Conservation (phyloP, 495 filamentous ascomycete species). For the Hypoxylon rickii region DNA sequence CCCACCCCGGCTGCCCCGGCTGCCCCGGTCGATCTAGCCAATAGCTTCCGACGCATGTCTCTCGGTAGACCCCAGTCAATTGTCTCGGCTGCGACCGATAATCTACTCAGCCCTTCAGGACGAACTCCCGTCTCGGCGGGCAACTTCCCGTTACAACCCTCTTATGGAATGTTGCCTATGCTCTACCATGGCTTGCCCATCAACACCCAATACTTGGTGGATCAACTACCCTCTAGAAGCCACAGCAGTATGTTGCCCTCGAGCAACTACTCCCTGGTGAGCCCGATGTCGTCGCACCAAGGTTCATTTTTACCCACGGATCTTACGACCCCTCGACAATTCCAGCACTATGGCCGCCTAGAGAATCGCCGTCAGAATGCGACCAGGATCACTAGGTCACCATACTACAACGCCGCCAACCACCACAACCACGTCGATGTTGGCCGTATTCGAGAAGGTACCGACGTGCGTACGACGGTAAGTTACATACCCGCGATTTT, state of each 20-base stretch:
- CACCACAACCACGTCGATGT: constrained; percentile 72
- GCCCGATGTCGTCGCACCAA: constrained; percentile 39
- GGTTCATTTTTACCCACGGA: constrained; percentile 15
- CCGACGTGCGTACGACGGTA: constrained; percentile 76
- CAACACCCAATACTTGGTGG: constrained; percentile 39
- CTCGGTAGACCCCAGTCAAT: constrained; percentile 28
- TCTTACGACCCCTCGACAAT: constrained; percentile 33
- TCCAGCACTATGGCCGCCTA: constrained; percentile 34
- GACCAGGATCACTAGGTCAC: constrained; percentile 44
- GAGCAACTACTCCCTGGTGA: constrained; percentile 39
- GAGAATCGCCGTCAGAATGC: constrained; percentile 49
- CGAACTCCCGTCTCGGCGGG: constrained; percentile 32
- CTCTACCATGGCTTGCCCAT: constrained; percentile 37
- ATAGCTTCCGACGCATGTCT: constrained; percentile 34
- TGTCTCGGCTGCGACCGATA: constrained; percentile 20
- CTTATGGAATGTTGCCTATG: constrained; percentile 44
- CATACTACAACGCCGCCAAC: constrained; percentile 47
- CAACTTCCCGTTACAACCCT: constrained; percentile 26
- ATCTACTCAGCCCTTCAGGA: constrained; percentile 44
- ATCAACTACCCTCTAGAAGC: constrained; percentile 42
- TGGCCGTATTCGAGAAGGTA: constrained; percentile 64
- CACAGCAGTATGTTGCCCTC: constrained; percentile 34
- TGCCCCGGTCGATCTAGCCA: constrained; percentile 18
- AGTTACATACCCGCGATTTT: constrained; percentile 33
- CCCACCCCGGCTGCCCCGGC: constrained; percentile 13